phyloP scores from a whole-genome alignment of 164 flowering plant genomes.

The Cinnamomum chago region DNA sequence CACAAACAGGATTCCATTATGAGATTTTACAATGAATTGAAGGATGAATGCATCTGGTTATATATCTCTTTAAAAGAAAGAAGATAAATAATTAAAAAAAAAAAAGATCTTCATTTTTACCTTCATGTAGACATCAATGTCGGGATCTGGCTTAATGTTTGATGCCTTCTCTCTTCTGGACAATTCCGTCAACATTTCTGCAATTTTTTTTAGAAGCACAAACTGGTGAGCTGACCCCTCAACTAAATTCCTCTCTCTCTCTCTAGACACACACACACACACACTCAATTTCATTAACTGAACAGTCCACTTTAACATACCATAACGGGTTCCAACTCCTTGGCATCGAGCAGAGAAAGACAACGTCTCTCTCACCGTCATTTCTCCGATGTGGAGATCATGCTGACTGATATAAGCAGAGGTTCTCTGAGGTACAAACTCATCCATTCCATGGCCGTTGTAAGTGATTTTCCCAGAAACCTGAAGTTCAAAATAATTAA shows the following conservation, averaged over 20 bases:
- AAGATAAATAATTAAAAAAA: too few species aligned
- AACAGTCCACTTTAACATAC: conserved; percentile 14
- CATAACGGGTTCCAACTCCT: conserved; percentile 52
- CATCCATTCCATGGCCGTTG: conserved; percentile 65
- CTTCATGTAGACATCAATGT: conserved; percentile 90
- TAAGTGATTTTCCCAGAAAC: conserved; percentile 59
- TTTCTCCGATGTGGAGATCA: conserved; percentile 56
- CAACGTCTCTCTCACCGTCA: conserved; percentile 56
- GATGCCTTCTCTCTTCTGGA: conserved; percentile 69
- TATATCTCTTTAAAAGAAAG: too few species aligned
- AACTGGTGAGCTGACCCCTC: not conserved
- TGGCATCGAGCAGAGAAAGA: conserved; percentile 66
- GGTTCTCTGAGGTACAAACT: conserved; percentile 66
- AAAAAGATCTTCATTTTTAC: conserved; percentile 23
- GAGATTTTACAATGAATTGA: too few species aligned
- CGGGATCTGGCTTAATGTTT: conserved; percentile 2
- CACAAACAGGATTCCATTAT: not conserved
- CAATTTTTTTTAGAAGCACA: not conserved
- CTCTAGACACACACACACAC: too few species aligned
- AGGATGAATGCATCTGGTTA: too few species aligned
- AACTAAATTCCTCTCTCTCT: not conserved
- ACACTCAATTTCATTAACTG: conserved; percentile 11
- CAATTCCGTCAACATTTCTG: conserved; percentile 39
- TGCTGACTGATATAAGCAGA: conserved; percentile 64
- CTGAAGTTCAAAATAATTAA: conserved; percentile 26